A percentile compares a stretch with the other conserved stretches of the same genome.
These are phyloP conservation scores for Lunularia cruciata DNA, from an alignment of 225 moss, liverwort and hornwort genomes.

Conservation along the genomic window DNA sequence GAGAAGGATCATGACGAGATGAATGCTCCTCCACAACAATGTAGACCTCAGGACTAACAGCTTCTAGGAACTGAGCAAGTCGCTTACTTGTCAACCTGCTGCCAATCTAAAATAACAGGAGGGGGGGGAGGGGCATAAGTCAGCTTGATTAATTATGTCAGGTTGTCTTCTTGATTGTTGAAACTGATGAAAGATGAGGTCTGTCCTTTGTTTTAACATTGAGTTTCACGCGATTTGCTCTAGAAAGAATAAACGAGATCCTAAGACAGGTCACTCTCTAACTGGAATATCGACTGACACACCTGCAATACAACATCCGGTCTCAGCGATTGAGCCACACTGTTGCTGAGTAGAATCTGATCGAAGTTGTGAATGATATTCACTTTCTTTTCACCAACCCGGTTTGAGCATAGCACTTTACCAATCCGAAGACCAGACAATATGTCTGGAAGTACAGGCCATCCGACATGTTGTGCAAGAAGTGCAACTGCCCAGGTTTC, in stretches of 20 bases:
- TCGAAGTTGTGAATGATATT: constrained; percentile 91
- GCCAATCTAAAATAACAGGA: constrained; percentile 60
- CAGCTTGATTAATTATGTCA: not conserved
- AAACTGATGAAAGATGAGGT: not conserved
- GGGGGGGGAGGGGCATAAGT: not conserved
- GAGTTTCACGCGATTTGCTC: not conserved
- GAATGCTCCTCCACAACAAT: constrained; percentile 89
- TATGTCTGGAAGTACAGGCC: constrained; percentile 92
- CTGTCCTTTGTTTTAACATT: no score
- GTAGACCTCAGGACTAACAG: constrained; percentile 58
- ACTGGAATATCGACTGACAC: not conserved
- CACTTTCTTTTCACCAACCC: constrained; percentile 38
- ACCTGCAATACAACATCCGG: constrained; percentile 97
- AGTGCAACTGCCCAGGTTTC: constrained; percentile 96
- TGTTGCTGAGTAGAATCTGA: constrained; percentile 77
- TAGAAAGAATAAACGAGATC: not conserved
- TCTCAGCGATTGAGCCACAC: constrained; percentile 52
- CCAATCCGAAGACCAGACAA: constrained; percentile 89
- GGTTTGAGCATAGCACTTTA: constrained; percentile 38
- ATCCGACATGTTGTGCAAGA: constrained; percentile 81
- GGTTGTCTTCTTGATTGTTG: not conserved
- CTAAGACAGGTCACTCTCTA: not conserved
- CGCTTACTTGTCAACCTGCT: constrained; percentile 96
- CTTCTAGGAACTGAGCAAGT: constrained; percentile 64
- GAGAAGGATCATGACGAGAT: constrained; percentile 82